Evolutionary conservation across 169 alveolate species (phyloP).

Genomic region (Plasmodium inui): DNA sequence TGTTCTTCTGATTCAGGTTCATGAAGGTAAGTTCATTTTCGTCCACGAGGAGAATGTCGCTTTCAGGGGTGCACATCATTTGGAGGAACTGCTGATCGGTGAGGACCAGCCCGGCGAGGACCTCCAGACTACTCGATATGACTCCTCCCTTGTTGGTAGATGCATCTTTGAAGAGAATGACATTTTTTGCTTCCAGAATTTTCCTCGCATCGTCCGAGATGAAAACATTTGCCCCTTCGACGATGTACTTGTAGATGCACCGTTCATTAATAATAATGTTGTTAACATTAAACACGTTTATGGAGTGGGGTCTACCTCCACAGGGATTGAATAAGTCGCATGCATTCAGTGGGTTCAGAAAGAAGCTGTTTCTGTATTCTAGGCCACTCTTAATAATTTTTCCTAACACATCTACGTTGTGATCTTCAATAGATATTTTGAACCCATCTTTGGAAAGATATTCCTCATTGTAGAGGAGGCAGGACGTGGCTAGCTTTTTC

Average conservation of each 20-base stretch:
- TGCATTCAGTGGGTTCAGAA: constrained; percentile 76
- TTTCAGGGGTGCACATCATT: constrained; percentile 70
- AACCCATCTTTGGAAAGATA: constrained; percentile 83
- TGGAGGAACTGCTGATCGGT: constrained; percentile 80
- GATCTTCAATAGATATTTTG: constrained; percentile 84
- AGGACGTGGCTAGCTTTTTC: constrained; percentile 54
- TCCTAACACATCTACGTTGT: constrained; percentile 85
- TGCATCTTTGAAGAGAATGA: constrained; percentile 88
- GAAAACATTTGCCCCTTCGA: constrained; percentile 91
- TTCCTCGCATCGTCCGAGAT: constrained; percentile 90
- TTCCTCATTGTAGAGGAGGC: constrained; percentile 79
- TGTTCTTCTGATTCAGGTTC: constrained; percentile 25
- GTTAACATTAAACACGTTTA: constrained; percentile 85
- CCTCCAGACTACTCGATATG: constrained; percentile 89
- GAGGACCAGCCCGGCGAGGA: constrained; percentile 88
- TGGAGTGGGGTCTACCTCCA: constrained; percentile 92
- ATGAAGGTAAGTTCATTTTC: constrained; percentile 24
- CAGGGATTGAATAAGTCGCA: constrained; percentile 91
- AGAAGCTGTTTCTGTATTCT: constrained; percentile 86
- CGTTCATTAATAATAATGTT: constrained; percentile 80
- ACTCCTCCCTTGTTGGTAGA: constrained; percentile 92
- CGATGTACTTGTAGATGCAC: constrained; percentile 84
- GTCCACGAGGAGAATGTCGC: constrained; percentile 9
- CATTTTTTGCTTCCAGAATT: constrained; percentile 85
- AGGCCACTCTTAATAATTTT: constrained; percentile 82